Evolutionary conservation across 2,329 filamentous ascomycete species (phyloP).

Genomic region (Pseudocercospora musae): DNA sequence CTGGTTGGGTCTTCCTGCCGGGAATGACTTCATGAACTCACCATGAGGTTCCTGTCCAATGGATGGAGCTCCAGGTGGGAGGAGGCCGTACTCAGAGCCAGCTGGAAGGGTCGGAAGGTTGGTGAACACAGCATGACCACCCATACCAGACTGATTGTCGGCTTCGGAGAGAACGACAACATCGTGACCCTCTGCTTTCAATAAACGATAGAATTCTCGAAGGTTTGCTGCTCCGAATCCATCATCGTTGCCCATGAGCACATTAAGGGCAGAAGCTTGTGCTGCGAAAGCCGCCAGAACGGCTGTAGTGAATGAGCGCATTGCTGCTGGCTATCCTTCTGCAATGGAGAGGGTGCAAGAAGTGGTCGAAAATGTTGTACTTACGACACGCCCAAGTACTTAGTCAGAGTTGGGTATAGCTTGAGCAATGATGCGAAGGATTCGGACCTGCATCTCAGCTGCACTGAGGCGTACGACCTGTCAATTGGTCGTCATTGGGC

Average conservation of each 20-base stretch:
- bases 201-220: constrained; percentile 39
- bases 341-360: background rate
- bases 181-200: constrained; percentile 39
- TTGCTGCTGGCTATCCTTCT: constrained; percentile 13
- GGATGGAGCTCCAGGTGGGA: constrained; percentile 48
- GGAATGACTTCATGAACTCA: background rate
- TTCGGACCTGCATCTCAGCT: constrained; percentile 3
- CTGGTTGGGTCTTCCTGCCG: too few relatives aligned
- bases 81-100: constrained; percentile 45
- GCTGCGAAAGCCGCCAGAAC: constrained; percentile 16
- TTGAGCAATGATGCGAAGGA: background rate
- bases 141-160: constrained; percentile 46
- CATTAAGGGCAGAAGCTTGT: constrained; percentile 28
- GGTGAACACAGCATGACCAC: constrained; percentile 46
- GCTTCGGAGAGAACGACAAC: constrained; percentile 44
- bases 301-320: constrained; percentile 16
- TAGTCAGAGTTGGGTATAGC: background rate
- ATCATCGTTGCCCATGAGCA: constrained; percentile 40
- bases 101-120: constrained; percentile 41
- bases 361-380: background rate
- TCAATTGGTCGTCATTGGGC: background rate
- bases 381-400: background rate
- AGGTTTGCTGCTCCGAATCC: constrained; percentile 39
- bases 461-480: background rate
- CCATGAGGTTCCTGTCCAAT: constrained; percentile 49